Evolutionary conservation across 1,139 yeast species (phyloP).

Genomic region (Suhomyces taliae): DNA sequence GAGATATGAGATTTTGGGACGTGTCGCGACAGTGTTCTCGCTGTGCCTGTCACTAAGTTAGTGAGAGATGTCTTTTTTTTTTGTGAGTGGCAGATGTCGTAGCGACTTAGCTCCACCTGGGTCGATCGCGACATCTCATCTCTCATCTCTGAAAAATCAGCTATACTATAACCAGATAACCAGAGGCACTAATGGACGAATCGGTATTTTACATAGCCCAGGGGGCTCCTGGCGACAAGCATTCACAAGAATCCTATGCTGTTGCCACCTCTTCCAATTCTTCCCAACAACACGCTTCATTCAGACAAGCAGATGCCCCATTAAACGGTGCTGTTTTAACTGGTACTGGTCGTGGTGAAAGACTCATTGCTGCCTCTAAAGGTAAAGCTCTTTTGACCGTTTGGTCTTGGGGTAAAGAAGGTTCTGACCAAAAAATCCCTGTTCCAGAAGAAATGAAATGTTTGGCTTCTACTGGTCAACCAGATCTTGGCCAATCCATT

Average conservation of each 20-base stretch:
- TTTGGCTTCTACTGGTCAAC: slow-evolving; percentile 50
- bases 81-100: no score
- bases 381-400: slow-evolving; percentile 74
- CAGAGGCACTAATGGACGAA: slow-evolving; percentile 51
- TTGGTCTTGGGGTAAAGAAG: slow-evolving; percentile 75
- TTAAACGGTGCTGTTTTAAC: slow-evolving; percentile 47
- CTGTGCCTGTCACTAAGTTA: no score
- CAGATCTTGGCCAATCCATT: slow-evolving; percentile 13
- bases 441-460: slow-evolving; percentile 77
- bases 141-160: not conserved
- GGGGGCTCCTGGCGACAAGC: slow-evolving; percentile 50
- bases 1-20: no score
- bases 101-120: no score
- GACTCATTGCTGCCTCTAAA: slow-evolving; percentile 61
- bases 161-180: not conserved
- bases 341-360: slow-evolving; percentile 44
- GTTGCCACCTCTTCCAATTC: slow-evolving; percentile 51
- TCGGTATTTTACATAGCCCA: slow-evolving; percentile 54
- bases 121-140: not conserved
- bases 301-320: slow-evolving; percentile 55
- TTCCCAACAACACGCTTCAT: slow-evolving; percentile 49
- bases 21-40: no score
- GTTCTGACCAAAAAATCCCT: slow-evolving; percentile 80
- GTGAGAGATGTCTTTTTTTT: no score
- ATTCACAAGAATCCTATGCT: slow-evolving; percentile 49